A percentile compares a stretch with the other conserved stretches of the same genome.
These are phyloP conservation scores for Oryza coarctata DNA, from an alignment of 176 grass and related monocot genomes.

Conservation along the genomic window DNA sequence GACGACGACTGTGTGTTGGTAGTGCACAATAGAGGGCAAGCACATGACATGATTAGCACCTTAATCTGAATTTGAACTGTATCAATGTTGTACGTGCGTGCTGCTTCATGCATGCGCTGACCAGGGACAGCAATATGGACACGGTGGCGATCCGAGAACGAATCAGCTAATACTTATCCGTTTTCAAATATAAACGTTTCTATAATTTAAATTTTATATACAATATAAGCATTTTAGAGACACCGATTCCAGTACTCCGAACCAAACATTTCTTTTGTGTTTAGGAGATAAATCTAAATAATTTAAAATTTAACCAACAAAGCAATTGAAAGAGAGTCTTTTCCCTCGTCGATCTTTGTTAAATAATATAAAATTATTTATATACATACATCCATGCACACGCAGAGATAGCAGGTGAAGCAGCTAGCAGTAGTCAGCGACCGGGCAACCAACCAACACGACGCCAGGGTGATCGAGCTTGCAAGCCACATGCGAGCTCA, in stretches of 20 bases:
- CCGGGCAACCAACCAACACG: constrained; percentile 35
- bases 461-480: constrained; percentile 26
- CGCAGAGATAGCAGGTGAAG: not conserved
- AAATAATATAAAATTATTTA: too few relatives aligned
- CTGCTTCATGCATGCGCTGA: not conserved
- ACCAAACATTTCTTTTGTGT: too few relatives aligned
- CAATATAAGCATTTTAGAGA: too few relatives aligned
- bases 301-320: too few relatives aligned
- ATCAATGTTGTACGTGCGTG: constrained; percentile 23
- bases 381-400: not conserved
- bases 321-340: too few relatives aligned
- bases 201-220: too few relatives aligned
- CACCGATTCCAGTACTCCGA: too few relatives aligned
- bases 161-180: too few relatives aligned
- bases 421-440: constrained; percentile 22
- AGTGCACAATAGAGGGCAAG: constrained; percentile 11
- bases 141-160: not conserved
- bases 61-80: constrained; percentile 5
- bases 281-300: too few relatives aligned
- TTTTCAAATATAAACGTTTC: too few relatives aligned
- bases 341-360: too few relatives aligned
- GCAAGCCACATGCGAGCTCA: constrained; percentile 42
- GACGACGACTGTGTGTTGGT: not conserved
- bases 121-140: not conserved
- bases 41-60: constrained; percentile 32